Base-by-base conservation (phyloP, 2,329 filamentous ascomycete species). In the Chaetoscypha palmicola region DNA sequence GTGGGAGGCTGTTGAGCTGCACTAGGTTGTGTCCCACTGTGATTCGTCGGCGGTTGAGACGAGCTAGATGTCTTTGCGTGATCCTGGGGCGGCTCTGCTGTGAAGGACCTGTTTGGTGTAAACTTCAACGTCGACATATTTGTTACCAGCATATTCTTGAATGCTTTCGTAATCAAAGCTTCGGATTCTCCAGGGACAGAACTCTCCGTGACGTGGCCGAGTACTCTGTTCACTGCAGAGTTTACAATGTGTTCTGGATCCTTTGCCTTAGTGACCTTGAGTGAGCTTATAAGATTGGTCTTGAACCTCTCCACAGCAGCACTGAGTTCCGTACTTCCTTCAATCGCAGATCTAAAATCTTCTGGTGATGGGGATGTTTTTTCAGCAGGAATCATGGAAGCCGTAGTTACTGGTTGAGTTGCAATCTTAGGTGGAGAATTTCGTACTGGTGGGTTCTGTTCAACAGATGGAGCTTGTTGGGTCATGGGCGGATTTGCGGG, bases 201-300 rank as follows among this genome's bases (percentile, higher is more conserved):
- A 35, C 50, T 56, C 38, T 58, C 37, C 16, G 47, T 46, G 11
- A 53, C 47, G 5, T 46, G 33, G 12, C 57, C 56, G 26, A 61
- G 50, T 19, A 61, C 58, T 21, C 56, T 51, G 30, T 60, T 57
- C 17, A 59, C 50, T 4, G 60, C 58, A 4, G 55, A 58, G 26
- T 57, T 51, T n/a, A 64, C 47, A 28, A 62, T 49, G 12, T 48
- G 52, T 36, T 59, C 57, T 4, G 53, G 51, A 42, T 59, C 52
- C 14, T 43, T 26, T 16, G 45, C 24, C 22, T 49, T 54, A 5
- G 33, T 50, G 39, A 22, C 14, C 23, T 36, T 36, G 3, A 43
- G 32, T 17, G 40, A 43, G 14, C 23, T 14, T 9, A 41, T 30
- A 5, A 62, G 36, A 16, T 37, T 47, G 7, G 40, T 46, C 40